A percentile compares a stretch with the other conserved stretches of the same genome.
These are phyloP conservation scores for Trichoderma sp. DNA, from an alignment of 2,329 filamentous ascomycete genomes.

Conservation along the genomic window DNA sequence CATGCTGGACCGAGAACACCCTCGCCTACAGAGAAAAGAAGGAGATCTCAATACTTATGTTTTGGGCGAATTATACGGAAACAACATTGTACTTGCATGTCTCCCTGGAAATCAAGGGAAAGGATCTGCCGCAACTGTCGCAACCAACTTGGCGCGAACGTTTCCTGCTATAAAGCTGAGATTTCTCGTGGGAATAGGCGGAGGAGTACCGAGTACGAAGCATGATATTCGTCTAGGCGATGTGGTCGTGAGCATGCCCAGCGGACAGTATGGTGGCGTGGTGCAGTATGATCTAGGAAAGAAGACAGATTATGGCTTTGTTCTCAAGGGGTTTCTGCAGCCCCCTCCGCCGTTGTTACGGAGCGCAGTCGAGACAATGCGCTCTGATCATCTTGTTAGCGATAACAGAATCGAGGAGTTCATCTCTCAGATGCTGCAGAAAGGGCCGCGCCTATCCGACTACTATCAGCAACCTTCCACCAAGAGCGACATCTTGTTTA, in stretches of 20 bases:
- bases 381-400: constrained; percentile 19
- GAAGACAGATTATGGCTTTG: neutral
- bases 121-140: neutral
- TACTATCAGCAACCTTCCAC: neutral
- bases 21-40: neutral
- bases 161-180: neutral
- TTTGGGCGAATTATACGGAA: neutral
- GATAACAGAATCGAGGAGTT: constrained; percentile 21
- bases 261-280: neutral
- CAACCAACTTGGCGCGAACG: neutral
- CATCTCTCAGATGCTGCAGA: neutral
- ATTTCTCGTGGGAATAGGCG: neutral
- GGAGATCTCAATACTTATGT: neutral
- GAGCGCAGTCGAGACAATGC: constrained; percentile 22
- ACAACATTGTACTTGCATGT: neutral
- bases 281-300: neutral
- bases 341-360: constrained; percentile 15
- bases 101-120: neutral
- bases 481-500: neutral
- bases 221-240: neutral
- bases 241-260: neutral
- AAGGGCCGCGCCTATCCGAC: fast-evolving
- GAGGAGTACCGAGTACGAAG: neutral
- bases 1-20: neutral
- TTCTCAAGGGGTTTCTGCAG: constrained; percentile 14